Evolutionary conservation across 164 flowering plant species (phyloP).

Genomic region (Kingdonia uniflora): DNA sequence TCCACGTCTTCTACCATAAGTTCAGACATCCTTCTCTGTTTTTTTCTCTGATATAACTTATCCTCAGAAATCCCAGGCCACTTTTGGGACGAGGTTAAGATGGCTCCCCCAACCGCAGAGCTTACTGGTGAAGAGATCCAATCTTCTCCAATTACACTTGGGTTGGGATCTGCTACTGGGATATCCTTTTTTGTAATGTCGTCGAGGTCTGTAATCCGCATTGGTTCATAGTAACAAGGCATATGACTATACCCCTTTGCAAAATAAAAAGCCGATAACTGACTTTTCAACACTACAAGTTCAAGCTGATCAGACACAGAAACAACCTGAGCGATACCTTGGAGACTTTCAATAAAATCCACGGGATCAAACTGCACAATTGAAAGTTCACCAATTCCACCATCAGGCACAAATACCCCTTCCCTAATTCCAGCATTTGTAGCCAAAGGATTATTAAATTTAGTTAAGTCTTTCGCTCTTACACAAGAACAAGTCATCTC

Average conservation of each 20-base stretch:
- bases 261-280: slow-evolving; percentile 40
- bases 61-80: slow-evolving; percentile 13
- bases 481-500: slow-evolving; percentile 50
- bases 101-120: slow-evolving; percentile 6
- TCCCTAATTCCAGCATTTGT: slow-evolving; percentile 15
- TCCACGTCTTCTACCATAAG: slow-evolving; percentile 8
- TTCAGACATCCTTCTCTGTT: slow-evolving; percentile 28
- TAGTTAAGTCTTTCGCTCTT: slow-evolving; percentile 10
- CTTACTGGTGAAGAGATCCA: slow-evolving; percentile 21
- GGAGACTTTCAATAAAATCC: slow-evolving; percentile 26
- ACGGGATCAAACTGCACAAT: slow-evolving; percentile 31
- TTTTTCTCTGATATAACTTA: slow-evolving; percentile 34
- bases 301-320: slow-evolving; percentile 33
- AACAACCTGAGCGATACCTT: slow-evolving; percentile 26
- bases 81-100: slow-evolving; percentile 4
- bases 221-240: slow-evolving; percentile 31
- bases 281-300: slow-evolving; percentile 23
- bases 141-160: slow-evolving; percentile 25
- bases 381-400: slow-evolving; percentile 18
- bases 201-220: slow-evolving; percentile 19
- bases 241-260: slow-evolving; percentile 35
- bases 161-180: slow-evolving; percentile 1
- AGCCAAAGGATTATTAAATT: slow-evolving; percentile 22
- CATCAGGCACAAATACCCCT: slow-evolving; percentile 24
- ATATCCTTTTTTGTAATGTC: slow-evolving; percentile 10